Percentiles rank a stretch among this genome's conserved stretches.
Conservation (phyloP, 176 grass and related monocot genomes). For the Saccharum spontaneum region DNA sequence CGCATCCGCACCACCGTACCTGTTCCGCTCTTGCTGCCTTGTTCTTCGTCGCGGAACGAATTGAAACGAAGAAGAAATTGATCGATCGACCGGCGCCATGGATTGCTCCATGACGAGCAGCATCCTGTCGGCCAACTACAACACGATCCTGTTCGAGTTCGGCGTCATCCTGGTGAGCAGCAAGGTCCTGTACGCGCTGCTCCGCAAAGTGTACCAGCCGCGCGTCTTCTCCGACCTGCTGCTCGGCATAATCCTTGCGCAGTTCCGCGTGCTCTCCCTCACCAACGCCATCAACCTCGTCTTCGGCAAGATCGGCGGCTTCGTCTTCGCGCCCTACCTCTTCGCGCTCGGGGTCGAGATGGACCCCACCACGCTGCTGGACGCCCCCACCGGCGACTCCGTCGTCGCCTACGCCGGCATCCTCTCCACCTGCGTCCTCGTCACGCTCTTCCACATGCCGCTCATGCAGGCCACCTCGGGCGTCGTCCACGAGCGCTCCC, state of each 20-base stretch:
- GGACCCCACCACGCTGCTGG: conserved; percentile 57
- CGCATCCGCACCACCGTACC: too few species aligned
- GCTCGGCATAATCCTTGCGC: conserved; percentile 59
- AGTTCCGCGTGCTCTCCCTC: conserved; percentile 34
- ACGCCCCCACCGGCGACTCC: conserved; percentile 39
- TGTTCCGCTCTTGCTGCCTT: too few species aligned
- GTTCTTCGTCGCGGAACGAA: too few species aligned
- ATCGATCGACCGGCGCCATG: conserved; percentile 9
- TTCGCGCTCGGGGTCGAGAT: conserved; percentile 84
- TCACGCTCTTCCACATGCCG: conserved; percentile 42
- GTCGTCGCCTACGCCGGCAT: conserved; percentile 66
- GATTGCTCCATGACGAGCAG: conserved; percentile 47
- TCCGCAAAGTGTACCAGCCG: conserved; percentile 67
- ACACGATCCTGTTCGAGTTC: conserved; percentile 59
- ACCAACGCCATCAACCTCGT: conserved; percentile 49
- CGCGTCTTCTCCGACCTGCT: conserved; percentile 71
- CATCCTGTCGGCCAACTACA: conserved; percentile 54
- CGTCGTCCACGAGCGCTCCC: conserved; percentile 48
- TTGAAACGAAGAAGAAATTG: too few species aligned
- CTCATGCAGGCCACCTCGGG: conserved; percentile 35
- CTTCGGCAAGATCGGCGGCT: conserved; percentile 53
- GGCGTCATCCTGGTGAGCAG: conserved; percentile 45
- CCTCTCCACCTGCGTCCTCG: conserved; percentile 45
- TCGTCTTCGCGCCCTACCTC: conserved; percentile 62
- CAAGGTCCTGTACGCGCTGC: conserved; percentile 57